Evolutionary conservation across 805 yeast species (phyloP).

Genomic region (Metschnikowia gelsemii): DNA sequence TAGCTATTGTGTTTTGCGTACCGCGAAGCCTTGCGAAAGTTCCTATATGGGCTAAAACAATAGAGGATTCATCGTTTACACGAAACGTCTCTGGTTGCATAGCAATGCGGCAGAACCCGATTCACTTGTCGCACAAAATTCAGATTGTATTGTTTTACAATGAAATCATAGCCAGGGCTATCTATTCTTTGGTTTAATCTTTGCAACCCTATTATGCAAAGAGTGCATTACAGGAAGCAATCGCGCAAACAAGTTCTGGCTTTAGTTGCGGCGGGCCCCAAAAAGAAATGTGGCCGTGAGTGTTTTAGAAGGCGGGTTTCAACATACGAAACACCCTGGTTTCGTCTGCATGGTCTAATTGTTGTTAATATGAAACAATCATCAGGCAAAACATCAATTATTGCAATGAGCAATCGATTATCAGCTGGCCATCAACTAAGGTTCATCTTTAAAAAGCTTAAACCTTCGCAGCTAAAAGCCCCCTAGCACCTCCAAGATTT

Average conservation of each 20-base stretch:
- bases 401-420: no score
- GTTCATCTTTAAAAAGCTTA: background rate
- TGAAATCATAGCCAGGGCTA: no score
- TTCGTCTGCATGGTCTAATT: background rate
- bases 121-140: no score
- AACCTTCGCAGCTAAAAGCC: background rate
- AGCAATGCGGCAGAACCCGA: no score
- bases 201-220: background rate
- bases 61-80: no score
- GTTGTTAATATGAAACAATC: no score
- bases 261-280: background rate
- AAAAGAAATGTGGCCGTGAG: background rate
- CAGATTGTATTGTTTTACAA: background rate
- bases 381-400: no score
- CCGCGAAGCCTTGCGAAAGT: no score
- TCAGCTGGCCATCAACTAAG: no score
- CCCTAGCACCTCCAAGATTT: background rate
- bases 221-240: conserved; percentile 1
- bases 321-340: background rate
- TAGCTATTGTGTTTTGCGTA: no score
- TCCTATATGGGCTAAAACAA: background rate
- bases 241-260: background rate
- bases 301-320: background rate
- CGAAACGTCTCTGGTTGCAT: background rate
- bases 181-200: background rate